Conservation (phyloP, 768 basidiomycete species). For the Astraeus odoratus region DNA sequence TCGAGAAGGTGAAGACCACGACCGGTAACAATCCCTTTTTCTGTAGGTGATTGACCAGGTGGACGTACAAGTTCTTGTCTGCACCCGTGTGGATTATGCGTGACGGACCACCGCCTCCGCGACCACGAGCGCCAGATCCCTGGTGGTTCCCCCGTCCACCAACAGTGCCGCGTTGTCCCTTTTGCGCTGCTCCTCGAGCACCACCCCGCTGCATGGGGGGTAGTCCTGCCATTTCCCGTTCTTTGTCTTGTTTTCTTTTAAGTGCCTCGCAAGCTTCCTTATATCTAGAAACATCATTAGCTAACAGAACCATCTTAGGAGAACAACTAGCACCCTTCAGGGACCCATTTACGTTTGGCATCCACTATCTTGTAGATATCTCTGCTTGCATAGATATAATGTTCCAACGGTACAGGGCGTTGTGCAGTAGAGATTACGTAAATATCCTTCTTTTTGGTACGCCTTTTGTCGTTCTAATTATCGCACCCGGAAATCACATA, state of each 20-base stretch:
- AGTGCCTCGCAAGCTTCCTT: slow-evolving; percentile 86
- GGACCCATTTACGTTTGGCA: slow-evolving; percentile 60
- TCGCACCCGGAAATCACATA: slow-evolving; percentile 4
- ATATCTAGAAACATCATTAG: slow-evolving; percentile 46
- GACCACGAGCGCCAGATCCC: slow-evolving; percentile 29
- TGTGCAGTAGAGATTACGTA: slow-evolving; percentile 97
- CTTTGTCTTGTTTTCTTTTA: slow-evolving; percentile 94
- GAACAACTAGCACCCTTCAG: slow-evolving; percentile 56
- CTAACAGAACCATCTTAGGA: neutral
- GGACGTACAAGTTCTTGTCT: slow-evolving; percentile 92
- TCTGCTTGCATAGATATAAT: slow-evolving; percentile 91
- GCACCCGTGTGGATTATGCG: slow-evolving; percentile 59
- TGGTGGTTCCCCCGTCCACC: slow-evolving; percentile 48
- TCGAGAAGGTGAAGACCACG: slow-evolving; percentile 95
- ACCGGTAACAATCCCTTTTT: slow-evolving; percentile 87
- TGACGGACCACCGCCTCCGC: slow-evolving; percentile 41
- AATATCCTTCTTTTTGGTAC: slow-evolving; percentile 98
- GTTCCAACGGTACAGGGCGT: slow-evolving; percentile 94
- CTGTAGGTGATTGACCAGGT: slow-evolving; percentile 77
- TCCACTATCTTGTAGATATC: slow-evolving; percentile 93
- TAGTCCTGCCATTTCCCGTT: slow-evolving; percentile 90
- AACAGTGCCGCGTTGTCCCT: slow-evolving; percentile 38
- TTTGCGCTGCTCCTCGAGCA: slow-evolving; percentile 60
- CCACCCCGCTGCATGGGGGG: slow-evolving; percentile 81
- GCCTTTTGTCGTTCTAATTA: slow-evolving; percentile 39